Conservation (phyloP, 805 yeast genomes). For the Metschnikowia sp. region DNA sequence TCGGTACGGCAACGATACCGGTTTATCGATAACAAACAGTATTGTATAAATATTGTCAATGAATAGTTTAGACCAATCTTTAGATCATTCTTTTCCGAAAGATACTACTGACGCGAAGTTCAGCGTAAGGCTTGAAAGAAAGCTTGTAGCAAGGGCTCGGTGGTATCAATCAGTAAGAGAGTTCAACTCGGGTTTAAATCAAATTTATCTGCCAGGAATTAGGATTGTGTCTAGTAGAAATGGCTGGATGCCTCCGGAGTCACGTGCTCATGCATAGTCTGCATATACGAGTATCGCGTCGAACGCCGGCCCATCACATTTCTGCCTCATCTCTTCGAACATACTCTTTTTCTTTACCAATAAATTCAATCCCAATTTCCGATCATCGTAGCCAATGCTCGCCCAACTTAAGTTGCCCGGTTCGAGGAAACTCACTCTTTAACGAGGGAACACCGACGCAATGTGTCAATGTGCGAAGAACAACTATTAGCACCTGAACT, state of each 20-base stretch:
- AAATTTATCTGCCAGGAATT: too few species aligned
- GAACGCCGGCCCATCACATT: background rate
- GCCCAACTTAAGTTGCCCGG: slow-evolving; percentile 50
- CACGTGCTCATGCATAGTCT: background rate
- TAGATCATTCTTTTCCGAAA: too few species aligned
- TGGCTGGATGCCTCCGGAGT: background rate
- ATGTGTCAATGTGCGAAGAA: slow-evolving; percentile 49
- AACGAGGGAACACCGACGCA: slow-evolving; percentile 37
- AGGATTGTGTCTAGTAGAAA: too few species aligned
- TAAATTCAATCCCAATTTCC: background rate
- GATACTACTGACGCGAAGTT: too few species aligned
- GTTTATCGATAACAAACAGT: too few species aligned
- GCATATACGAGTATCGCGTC: background rate
- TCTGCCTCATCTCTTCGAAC: background rate
- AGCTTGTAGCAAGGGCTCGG: too few species aligned
- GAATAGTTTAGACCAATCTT: too few species aligned
- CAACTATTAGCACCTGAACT: slow-evolving; percentile 8
- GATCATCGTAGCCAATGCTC: slow-evolving; percentile 6
- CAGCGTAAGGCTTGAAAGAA: too few species aligned
- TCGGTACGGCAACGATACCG: too few species aligned
- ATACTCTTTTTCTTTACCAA: background rate
- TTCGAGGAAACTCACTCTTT: slow-evolving; percentile 26
- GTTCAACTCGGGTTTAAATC: too few species aligned
- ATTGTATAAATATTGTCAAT: too few species aligned
- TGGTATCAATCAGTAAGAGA: too few species aligned